Evolutionary conservation across 148 eudicot species (phyloP), one percentile per base, ranked within the genome.

Genomic region (Persicaria tinctoria): DNA sequence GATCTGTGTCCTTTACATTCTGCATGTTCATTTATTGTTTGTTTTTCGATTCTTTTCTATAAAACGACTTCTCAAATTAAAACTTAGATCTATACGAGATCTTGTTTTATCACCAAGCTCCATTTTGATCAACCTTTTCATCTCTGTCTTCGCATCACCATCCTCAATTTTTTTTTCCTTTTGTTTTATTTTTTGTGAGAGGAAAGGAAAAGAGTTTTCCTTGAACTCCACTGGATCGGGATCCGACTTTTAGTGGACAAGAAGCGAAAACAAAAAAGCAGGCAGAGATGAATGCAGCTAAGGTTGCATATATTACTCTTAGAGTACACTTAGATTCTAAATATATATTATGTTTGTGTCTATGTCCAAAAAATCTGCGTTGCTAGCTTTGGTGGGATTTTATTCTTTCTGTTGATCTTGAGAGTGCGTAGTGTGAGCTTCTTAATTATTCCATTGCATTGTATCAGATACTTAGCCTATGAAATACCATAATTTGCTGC

Each of bases 231-330:
- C 27, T 1, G 27, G 27, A 23, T 23, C 27, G 0, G 0, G 27
- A 23, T 23, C 27, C 27, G 27, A 23, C 27, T 23, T 23, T 23
- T 23, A 0, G 27, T 23, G 27, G 98, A n/a, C 79, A 80, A 74
- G 87, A 84, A 74, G 89, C 90, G 48, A 88, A 87, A 73, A 86
- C 84, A 78, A 91, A 89, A 83, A 94, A 87, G 87, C 82, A 79
- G 76, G 89, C 98, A 70, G 98, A 91, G 77, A 82, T 82, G 81
- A 77, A 77, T 79, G 97, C 91, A 6, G 97, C 98, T 10, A 88
- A 85, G 75, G 91, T 80, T 83, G 98, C 97, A 57, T 91, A 86
- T 76, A 74, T 14, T 71, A 73, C 84, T 76, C 80, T 94, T 55
- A 77, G 66, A 70, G 79, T 85, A 53, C 75, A 62, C 13, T 62